These are phyloP conservation scores for Phalaenopsis aphrodite DNA, from an alignment of 106 monocot genomes.

Conservation along the genomic window DNA sequence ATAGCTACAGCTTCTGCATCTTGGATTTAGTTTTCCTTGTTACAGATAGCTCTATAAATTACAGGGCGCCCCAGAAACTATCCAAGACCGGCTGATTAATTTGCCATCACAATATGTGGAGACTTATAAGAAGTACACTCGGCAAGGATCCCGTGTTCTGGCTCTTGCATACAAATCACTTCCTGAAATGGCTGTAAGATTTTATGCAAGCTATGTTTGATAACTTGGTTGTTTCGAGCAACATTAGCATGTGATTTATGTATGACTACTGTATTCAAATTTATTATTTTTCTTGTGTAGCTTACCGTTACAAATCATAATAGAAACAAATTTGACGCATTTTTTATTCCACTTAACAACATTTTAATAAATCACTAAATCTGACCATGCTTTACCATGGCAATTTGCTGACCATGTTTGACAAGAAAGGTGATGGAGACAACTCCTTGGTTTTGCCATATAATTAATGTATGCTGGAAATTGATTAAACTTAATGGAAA, in stretches of 20 bases:
- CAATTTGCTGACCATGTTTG: background rate
- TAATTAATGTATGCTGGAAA: background rate
- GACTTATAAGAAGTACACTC: slow-evolving; percentile 92
- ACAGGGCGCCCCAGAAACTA: slow-evolving; percentile 98
- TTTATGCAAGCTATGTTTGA: background rate
- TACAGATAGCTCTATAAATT: slow-evolving; percentile 9
- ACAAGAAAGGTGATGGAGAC: background rate
- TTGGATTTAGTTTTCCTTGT: slow-evolving; percentile 5
- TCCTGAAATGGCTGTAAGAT: slow-evolving; percentile 94
- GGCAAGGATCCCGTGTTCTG: slow-evolving; percentile 92
- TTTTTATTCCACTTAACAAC: background rate
- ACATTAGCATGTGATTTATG: background rate
- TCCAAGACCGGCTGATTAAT: slow-evolving; percentile 77
- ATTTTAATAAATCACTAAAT: background rate
- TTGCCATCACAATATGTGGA: slow-evolving; percentile 78
- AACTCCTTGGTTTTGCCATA: background rate
- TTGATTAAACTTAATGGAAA: background rate
- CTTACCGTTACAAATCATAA: background rate
- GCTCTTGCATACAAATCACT: slow-evolving; percentile 92
- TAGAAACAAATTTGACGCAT: background rate
- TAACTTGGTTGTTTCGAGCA: background rate
- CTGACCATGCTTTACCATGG: background rate
- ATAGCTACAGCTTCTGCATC: background rate
- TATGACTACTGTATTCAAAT: background rate
- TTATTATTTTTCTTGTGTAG: background rate